Base-by-base conservation (phyloP, 768 basidiomycete genomes). In the Mycena vitilis region DNA sequence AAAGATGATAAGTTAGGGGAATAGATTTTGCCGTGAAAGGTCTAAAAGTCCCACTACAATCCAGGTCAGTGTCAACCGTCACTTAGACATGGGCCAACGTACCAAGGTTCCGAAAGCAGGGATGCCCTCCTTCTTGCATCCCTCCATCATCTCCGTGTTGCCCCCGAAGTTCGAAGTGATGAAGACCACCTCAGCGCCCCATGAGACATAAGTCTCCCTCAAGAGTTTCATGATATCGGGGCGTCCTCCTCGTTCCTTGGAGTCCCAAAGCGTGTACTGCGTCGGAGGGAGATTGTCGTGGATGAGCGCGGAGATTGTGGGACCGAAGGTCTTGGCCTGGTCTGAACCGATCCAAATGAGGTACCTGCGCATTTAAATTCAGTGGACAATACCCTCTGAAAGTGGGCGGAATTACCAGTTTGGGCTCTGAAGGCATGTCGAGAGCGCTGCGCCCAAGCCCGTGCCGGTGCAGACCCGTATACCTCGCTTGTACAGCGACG, bases 271-370 rank as follows among this genome's bases (percentile, higher is more conserved):
- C 6, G 88, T 87, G 48, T 88, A 83, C 34, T 93, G 89, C 68
- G 92, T 91, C 13, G 91, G 89, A 18, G 85, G 87, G 10, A 95
- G 75, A 73, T 91, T 87, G 63, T 84, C 82, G 69, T 86, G 86
- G 69, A 95, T 93, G 45, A 95, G 84, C 36, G 86, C 87, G 64
- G 88, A 85, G 64, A 95, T 92, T 30, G 92, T 94, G 23, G 91
- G 89, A 4, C 93, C 93, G 72, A 95, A 94, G 3, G 93, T 94
- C 80, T 91, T 93, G 76, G 92, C 92, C 77, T 94, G 93, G 75
- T 93, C 90, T 54, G 92, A 93, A 48, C 92, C 88, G 74, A 93
- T 93, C 92, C 92, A 94, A 70, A 94, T 92, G 48, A 93, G 83
- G 76, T 40, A 40, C 30, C 30, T 30, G 30, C 30, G 30, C 5